A percentile compares a stretch with the other conserved stretches of the same genome.
These are phyloP conservation scores for Sporisorium sorghi DNA, from an alignment of 1,284 basidiomycete species.

Conservation along the genomic window DNA sequence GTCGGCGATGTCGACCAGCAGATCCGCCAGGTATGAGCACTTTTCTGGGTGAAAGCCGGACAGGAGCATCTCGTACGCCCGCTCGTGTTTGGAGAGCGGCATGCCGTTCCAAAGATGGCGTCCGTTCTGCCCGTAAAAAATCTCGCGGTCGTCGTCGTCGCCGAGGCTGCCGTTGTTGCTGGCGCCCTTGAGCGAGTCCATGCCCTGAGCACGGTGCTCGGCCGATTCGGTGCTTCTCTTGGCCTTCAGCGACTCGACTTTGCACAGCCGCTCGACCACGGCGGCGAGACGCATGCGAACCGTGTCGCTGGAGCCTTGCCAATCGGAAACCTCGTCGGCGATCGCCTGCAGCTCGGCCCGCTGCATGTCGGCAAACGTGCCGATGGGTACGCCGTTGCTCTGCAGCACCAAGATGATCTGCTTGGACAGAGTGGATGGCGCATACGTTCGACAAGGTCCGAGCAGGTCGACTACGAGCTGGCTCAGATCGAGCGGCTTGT, in stretches of 20 bases:
- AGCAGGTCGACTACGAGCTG: conserved; percentile 40
- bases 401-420: conserved; percentile 46
- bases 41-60: conserved; percentile 52
- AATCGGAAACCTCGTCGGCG: conserved; percentile 26
- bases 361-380: conserved; percentile 30
- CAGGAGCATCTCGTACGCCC: conserved; percentile 60
- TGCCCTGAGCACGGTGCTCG: conserved; percentile 40
- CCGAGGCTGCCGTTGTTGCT: conserved; percentile 10
- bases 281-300: conserved; percentile 23
- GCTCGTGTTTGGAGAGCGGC: conserved; percentile 53
- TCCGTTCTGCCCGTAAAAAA: conserved; percentile 31
- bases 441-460: conserved; percentile 20
- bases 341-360: conserved; percentile 24
- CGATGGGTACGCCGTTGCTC: conserved; percentile 34
- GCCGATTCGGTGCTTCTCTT: conserved; percentile 37
- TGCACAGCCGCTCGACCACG: conserved; percentile 24
- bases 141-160: conserved; percentile 29
- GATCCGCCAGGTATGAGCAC: conserved; percentile 40
- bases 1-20: conserved; percentile 23
- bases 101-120: conserved; percentile 47
- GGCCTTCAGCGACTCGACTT: conserved; percentile 18
- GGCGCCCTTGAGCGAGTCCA: conserved; percentile 4
- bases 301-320: conserved; percentile 18
- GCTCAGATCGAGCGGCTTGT: conserved; percentile 23
- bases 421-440: conserved; percentile 49